phyloP scores from a whole-genome alignment of 768 basidiomycete species.

The Mycena indigotica region DNA sequence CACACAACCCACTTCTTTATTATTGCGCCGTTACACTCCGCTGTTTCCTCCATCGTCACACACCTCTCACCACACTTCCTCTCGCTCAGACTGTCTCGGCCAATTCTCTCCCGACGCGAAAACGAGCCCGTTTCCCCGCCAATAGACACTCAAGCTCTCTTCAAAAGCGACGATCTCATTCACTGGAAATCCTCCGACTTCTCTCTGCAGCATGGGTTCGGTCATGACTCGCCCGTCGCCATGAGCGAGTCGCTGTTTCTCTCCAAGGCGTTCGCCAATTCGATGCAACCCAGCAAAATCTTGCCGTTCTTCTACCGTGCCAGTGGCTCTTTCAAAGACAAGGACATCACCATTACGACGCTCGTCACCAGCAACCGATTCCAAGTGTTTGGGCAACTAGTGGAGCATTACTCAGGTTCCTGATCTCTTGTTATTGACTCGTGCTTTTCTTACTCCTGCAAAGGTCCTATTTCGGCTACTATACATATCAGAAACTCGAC shows the following conservation, averaged over 20 bases:
- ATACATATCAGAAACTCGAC: constrained; percentile 68
- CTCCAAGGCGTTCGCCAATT: constrained; percentile 69
- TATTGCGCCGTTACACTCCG: constrained; percentile 34
- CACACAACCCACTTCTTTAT: constrained; percentile 47
- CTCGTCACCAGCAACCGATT: constrained; percentile 81
- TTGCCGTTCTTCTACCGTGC: constrained; percentile 84
- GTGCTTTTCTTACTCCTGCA: constrained; percentile 2
- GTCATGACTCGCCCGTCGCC: constrained; percentile 33
- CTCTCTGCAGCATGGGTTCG: constrained; percentile 37
- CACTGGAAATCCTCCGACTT: constrained; percentile 38
- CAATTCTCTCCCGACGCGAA: constrained; percentile 16
- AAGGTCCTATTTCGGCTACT: constrained; percentile 84
- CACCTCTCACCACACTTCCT: constrained; percentile 24
- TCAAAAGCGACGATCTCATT: constrained; percentile 21
- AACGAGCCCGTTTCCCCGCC: constrained; percentile 15
- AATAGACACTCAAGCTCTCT: constrained; percentile 4
- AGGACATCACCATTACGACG: constrained; percentile 85
- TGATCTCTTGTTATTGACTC: neutral
- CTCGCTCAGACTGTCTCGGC: too few relatives aligned
- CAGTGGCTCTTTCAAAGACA: constrained; percentile 50
- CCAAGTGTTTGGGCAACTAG: constrained; percentile 69
- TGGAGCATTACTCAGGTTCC: constrained; percentile 75
- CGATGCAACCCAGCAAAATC: constrained; percentile 73
- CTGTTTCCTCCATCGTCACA: constrained; percentile 29
- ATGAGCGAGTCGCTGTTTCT: constrained; percentile 57